A percentile compares a stretch with the other conserved stretches of the same genome.
These are phyloP conservation scores for Chaetothyriales sp. DNA, from an alignment of 2,329 filamentous ascomycete genomes.

Conservation along the genomic window DNA sequence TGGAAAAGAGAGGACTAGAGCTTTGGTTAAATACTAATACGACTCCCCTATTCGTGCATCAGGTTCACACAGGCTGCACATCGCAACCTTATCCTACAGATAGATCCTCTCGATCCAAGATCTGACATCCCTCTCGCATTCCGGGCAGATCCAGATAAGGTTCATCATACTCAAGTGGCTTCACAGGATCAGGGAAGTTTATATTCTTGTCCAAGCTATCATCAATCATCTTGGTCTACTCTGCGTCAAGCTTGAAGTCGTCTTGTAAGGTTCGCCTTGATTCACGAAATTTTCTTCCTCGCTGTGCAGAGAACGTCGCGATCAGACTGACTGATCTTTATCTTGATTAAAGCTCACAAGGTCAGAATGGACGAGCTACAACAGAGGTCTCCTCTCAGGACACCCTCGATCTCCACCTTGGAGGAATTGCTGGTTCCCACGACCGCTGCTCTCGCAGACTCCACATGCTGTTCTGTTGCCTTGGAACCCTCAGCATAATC, in stretches of 20 bases:
- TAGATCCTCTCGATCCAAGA: too few relatives aligned
- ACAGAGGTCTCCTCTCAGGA: conserved; percentile 37
- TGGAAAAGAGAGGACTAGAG: background rate
- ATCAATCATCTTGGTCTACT: conserved; percentile 45
- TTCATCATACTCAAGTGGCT: conserved; percentile 43
- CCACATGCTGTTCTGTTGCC: conserved; percentile 34
- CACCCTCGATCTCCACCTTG: conserved; percentile 33
- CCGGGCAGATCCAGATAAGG: conserved; percentile 49
- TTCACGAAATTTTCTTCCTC: conserved; percentile 29
- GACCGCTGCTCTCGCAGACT: conserved; percentile 33
- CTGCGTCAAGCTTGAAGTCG: conserved; percentile 45
- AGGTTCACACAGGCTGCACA: background rate
- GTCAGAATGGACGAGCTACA: conserved; percentile 37
- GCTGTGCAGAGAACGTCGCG: conserved; percentile 41
- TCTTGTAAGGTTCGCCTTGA: conserved; percentile 31
- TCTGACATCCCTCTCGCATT: conserved; percentile 25
- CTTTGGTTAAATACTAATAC: too few relatives aligned
- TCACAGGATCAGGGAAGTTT: conserved; percentile 48
- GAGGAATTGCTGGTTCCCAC: conserved; percentile 43
- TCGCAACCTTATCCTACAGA: background rate
- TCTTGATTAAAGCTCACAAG: conserved; percentile 38
- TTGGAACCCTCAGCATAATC: conserved; percentile 41
- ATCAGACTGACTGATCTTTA: conserved; percentile 41
- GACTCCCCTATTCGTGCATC: too few relatives aligned
- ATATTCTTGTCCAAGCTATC: conserved; percentile 47